Conservation (phyloP, 345 rosid genomes). For the Eucalyptus dawsonii region DNA sequence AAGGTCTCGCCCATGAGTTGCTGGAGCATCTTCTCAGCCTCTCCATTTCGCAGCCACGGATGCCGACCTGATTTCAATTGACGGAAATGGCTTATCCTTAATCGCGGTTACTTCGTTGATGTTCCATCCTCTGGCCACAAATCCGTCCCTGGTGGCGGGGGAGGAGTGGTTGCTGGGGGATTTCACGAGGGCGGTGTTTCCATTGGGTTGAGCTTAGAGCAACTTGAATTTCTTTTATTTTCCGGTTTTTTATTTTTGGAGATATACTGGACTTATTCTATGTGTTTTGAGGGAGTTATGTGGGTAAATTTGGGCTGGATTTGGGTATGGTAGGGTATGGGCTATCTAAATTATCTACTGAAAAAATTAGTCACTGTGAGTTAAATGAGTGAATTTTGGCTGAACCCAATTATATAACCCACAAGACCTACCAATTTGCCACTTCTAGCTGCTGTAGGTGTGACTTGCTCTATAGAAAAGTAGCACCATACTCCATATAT, state of each 20-base stretch:
- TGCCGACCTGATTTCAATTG: not conserved
- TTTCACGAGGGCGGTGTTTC: not conserved
- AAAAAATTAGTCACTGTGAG: too few relatives aligned
- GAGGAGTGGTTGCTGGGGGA: not conserved
- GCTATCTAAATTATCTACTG: too few relatives aligned
- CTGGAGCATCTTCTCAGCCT: not conserved
- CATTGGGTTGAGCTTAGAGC: not conserved
- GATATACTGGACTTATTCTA: not conserved
- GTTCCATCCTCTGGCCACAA: not conserved
- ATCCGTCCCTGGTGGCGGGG: not conserved
- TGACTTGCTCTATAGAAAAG: not conserved
- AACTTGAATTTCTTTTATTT: too few relatives aligned
- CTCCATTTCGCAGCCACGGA: not conserved
- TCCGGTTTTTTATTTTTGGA: not conserved
- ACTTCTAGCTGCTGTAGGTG: not conserved
- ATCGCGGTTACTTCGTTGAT: not conserved
- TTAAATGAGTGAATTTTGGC: not conserved
- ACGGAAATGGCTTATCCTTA: not conserved
- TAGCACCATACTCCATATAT: not conserved
- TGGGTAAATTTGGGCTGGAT: not conserved
- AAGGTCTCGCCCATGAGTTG: not conserved
- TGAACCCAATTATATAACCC: not conserved
- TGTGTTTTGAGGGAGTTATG: not conserved
- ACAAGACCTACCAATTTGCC: not conserved
- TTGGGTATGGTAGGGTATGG: not conserved